Evolutionary conservation across 1,284 basidiomycete genomes (phyloP), one percentile per base, ranked within the genome.

Genomic region (Fomes fomentarius): DNA sequence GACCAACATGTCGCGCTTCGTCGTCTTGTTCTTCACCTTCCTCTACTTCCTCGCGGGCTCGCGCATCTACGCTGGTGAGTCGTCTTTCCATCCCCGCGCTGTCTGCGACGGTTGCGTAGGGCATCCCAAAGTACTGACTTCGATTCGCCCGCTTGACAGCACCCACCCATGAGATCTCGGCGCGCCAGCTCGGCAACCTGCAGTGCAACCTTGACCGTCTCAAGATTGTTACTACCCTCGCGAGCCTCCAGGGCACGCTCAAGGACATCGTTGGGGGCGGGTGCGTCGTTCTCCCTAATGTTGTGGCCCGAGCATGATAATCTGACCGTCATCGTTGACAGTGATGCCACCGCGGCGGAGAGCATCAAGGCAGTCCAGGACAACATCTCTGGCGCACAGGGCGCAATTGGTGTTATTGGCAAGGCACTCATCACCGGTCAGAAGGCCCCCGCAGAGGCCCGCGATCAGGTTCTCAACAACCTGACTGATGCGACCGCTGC

Each of bases 151-250:
- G 26, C 1, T 9, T 4, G 31, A 6, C 37, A 61, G 59, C 53
- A 19, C 59, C 59, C 8, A 31, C 48, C 34, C 28, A 25, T 3
- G 59, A 49, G 37, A 51, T 61, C 43, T 26, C 33, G 14, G 53
- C 56, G 38, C 71, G 71, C 44, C 70, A 71, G 60, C 52, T 70
- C 30, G 71, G 70, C 15, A 63, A 69, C 61, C 50, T 73, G 19
- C 61, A 67, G 47, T 75, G 74, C 65, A 73, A 73, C 56, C 34
- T 69, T 24, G 70, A 73, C 44, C 70, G 72, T 21, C 58, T 70
- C 17, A 54, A 65, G 47, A 73, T 70, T 47, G 72, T 73, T 22
- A 44, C 60, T 8, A 60, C 59, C 30, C 64, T 75, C 45, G 63
- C 63, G 3, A 51, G 53, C 17, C 65, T 73, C 7, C 67, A 65